Evolutionary conservation across 164 flowering plant species (phyloP).

Genomic region (Stephania yunnanensis): DNA sequence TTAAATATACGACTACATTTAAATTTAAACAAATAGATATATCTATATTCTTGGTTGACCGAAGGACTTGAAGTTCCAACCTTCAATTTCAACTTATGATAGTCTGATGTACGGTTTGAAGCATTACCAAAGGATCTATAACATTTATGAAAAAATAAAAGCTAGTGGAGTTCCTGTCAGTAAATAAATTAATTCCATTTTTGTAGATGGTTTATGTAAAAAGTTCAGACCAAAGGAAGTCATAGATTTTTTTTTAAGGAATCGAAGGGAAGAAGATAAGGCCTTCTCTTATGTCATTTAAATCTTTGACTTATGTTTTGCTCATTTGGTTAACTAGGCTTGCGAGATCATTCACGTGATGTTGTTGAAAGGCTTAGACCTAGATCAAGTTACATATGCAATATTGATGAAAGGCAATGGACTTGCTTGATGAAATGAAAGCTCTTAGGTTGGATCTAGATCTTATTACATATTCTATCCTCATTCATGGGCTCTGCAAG

Average conservation of each 20-base stretch:
- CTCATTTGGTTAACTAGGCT: conserved; percentile 36
- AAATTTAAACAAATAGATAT: too few relatives aligned
- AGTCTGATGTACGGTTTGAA: conserved; percentile 54
- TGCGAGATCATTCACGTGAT: conserved; percentile 33
- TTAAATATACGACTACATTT: too few relatives aligned
- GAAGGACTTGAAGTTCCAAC: conserved; percentile 38
- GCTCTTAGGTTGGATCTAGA: conserved; percentile 43
- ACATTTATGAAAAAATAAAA: conserved; percentile 37
- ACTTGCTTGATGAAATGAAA: conserved; percentile 48
- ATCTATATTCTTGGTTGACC: conserved; percentile 47
- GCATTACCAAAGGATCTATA: conserved; percentile 41
- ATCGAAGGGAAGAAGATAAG: conserved; percentile 23
- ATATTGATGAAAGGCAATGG: conserved; percentile 49
- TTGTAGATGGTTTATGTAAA: conserved; percentile 60
- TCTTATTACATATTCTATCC: conserved; percentile 45
- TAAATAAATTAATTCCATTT: conserved; percentile 40
- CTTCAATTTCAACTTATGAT: conserved; percentile 53
- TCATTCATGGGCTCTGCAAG: conserved; percentile 62
- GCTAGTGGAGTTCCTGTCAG: conserved; percentile 25
- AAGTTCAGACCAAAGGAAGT: conserved; percentile 55
- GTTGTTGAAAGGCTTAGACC: conserved; percentile 35
- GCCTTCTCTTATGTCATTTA: conserved; percentile 47
- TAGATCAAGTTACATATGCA: conserved; percentile 42
- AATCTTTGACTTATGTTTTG: conserved; percentile 57
- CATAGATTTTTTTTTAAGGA: conserved; percentile 28